These are phyloP conservation scores for Trichoderma sp. DNA, from an alignment of 2,329 filamentous ascomycete genomes.

Conservation along the genomic window DNA sequence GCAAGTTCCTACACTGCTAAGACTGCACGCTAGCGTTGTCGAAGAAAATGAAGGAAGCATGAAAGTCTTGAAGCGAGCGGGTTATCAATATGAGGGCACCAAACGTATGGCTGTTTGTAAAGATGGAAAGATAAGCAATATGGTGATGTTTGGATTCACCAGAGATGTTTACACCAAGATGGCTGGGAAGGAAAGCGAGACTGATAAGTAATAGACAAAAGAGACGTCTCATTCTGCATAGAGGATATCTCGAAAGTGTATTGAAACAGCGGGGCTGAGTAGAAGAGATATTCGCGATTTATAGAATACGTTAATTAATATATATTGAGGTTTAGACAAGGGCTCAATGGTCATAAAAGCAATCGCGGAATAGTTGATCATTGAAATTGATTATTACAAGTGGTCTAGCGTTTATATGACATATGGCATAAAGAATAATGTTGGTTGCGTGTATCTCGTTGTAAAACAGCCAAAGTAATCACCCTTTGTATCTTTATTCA, in stretches of 20 bases:
- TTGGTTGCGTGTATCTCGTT: not conserved
- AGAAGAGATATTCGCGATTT: no score
- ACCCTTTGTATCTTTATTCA: not conserved
- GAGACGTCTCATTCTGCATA: not conserved
- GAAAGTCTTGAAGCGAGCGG: not conserved
- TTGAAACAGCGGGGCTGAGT: no score
- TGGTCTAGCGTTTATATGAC: no score
- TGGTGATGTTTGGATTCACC: not conserved
- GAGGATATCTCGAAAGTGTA: not conserved
- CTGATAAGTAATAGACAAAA: not conserved
- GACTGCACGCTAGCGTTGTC: not conserved
- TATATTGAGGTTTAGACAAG: no score
- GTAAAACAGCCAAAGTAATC: not conserved
- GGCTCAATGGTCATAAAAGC: no score
- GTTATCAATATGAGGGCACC: slow-evolving; percentile 5
- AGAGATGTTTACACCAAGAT: not conserved
- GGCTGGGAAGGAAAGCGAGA: not conserved
- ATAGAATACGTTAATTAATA: no score
- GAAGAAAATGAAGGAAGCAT: slow-evolving; percentile 8
- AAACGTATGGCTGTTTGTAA: slow-evolving; percentile 2
- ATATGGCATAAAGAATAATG: not conserved
- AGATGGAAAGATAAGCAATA: not conserved
- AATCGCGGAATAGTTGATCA: no score
- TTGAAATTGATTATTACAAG: no score
- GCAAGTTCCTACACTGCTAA: not conserved